phyloP scores from a whole-genome alignment of 306 rosid species.

The Canavalia gladiata region DNA sequence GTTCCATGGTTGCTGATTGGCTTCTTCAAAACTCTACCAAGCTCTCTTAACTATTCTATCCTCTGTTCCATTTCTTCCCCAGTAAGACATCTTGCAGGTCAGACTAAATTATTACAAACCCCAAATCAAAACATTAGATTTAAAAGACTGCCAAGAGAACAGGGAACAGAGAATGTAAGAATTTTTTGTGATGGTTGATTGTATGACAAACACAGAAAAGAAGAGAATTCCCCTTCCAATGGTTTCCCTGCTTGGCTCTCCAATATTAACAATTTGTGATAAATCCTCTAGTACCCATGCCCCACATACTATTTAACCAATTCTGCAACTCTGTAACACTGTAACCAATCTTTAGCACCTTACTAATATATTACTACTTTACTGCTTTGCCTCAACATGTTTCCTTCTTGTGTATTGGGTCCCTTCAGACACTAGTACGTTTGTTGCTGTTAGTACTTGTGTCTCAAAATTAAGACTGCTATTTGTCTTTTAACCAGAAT shows the following conservation, averaged over 20 bases:
- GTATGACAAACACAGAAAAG: slow-evolving; percentile 8
- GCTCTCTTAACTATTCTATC: not conserved
- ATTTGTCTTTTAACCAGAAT: slow-evolving; percentile 36
- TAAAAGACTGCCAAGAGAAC: not conserved
- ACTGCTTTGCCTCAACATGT: not conserved
- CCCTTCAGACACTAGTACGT: not conserved
- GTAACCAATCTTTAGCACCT: not conserved
- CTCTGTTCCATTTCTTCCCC: not conserved
- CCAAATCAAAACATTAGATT: slow-evolving; percentile 7
- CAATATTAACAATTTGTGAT: not conserved
- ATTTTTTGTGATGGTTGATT: not conserved
- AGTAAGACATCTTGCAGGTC: not conserved
- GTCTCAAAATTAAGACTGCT: slow-evolving; percentile 27
- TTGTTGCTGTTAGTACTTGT: slow-evolving; percentile 32
- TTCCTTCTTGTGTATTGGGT: not conserved
- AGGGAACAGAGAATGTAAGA: not conserved
- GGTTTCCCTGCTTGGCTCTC: not conserved
- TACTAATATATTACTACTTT: not conserved
- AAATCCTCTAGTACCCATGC: not conserved
- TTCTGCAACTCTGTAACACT: not conserved
- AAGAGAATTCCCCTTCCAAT: not conserved
- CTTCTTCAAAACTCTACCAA: slow-evolving; percentile 9
- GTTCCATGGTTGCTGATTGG: not conserved
- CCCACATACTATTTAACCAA: slow-evolving; percentile 4
- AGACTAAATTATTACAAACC: not conserved